A percentile compares a stretch with the other conserved stretches of the same genome.
These are phyloP conservation scores for Plantago major DNA, from an alignment of 257 asterid genomes.

Conservation along the genomic window DNA sequence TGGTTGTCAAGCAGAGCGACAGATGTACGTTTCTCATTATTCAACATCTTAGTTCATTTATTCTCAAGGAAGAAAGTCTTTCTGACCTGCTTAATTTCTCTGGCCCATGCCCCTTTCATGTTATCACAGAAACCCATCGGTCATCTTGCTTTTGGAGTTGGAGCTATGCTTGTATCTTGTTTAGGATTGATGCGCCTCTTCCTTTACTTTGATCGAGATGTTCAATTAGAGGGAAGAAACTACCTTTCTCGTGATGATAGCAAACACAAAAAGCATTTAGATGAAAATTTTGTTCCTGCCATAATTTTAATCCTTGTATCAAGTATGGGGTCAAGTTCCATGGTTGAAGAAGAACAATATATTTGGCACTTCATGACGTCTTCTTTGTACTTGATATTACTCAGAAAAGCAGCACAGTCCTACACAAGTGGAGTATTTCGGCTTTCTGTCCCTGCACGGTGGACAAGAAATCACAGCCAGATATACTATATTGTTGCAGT, in stretches of 20 bases:
- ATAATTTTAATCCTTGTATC: conserved; percentile 40
- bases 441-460: conserved; percentile 16
- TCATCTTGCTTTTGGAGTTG: conserved; percentile 57
- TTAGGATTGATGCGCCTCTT: conserved; percentile 47
- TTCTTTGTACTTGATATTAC: conserved; percentile 57
- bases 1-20: conserved; percentile 87
- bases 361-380: conserved; percentile 78
- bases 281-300: conserved; percentile 40
- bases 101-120: conserved; percentile 15
- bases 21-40: conserved; percentile 51
- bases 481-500: conserved; percentile 31
- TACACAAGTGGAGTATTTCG: conserved; percentile 12
- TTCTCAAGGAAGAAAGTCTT: conserved; percentile 5
- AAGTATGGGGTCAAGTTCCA: conserved; percentile 95
- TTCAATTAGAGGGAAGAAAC: conserved; percentile 22
- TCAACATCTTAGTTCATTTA: conserved; percentile 16
- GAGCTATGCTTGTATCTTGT: conserved; percentile 67
- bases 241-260: conserved; percentile 19
- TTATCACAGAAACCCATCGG: conserved; percentile 61
- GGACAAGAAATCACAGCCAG: conserved; percentile 19
- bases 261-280: conserved; percentile 49
- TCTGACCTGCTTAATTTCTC: not conserved
- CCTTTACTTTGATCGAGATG: conserved; percentile 35
- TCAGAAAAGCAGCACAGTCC: conserved; percentile 53
- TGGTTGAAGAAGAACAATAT: conserved; percentile 93